These are phyloP conservation scores for Graphiopsis chlorocephala DNA, from an alignment of 2,329 filamentous ascomycete genomes.

Conservation along the genomic window DNA sequence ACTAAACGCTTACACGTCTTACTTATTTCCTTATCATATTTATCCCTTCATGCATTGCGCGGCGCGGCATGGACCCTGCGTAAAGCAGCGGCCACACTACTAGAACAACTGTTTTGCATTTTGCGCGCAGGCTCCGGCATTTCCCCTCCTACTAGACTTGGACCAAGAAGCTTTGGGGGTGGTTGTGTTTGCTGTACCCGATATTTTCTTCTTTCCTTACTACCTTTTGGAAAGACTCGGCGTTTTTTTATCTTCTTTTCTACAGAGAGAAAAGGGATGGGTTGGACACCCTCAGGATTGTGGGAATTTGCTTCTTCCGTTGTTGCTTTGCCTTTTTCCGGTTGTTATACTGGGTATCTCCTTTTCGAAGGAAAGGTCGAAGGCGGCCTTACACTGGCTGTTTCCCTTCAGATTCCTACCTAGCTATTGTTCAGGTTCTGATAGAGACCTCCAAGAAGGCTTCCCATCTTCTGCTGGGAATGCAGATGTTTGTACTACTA, in stretches of 20 bases:
- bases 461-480: neutral
- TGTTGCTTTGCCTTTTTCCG: neutral
- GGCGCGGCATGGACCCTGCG: constrained; percentile 7
- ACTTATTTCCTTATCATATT: neutral
- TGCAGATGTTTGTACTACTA: neutral
- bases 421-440: neutral
- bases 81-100: constrained; percentile 5
- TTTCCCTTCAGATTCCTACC: neutral
- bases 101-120: neutral
- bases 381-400: neutral
- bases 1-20: constrained; percentile 2
- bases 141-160: neutral
- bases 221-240: neutral
- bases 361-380: neutral
- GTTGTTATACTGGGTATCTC: neutral
- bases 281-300: neutral
- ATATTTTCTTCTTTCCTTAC: neutral
- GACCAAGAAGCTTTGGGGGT: neutral
- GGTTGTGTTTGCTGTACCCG: neutral
- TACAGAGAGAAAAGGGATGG: neutral
- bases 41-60: neutral
- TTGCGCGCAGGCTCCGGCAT: neutral
- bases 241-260: neutral
- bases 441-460: neutral
- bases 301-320: neutral